Conservation (phyloP, 2,329 filamentous ascomycete species). For the Botrytis medusae region DNA sequence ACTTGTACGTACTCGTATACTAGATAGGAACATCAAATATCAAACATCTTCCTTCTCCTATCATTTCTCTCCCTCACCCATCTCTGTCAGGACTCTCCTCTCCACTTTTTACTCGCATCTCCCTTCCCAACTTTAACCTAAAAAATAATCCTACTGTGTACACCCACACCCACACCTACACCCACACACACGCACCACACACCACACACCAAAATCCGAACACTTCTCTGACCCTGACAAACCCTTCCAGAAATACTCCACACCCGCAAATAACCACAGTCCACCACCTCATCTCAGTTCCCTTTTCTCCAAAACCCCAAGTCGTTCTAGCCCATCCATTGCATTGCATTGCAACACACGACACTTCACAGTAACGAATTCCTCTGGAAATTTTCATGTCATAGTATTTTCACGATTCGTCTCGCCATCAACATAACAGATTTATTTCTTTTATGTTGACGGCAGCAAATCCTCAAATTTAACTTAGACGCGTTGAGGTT, state of each 20-base stretch:
- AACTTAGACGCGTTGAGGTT: constrained; percentile 31
- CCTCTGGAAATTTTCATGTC: constrained; percentile 17
- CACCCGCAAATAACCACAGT: constrained; percentile 20
- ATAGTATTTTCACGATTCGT: constrained; percentile 32
- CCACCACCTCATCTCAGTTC: constrained; percentile 7
- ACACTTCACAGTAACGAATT: constrained; percentile 7
- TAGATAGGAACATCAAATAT: not conserved
- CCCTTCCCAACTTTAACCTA: not conserved
- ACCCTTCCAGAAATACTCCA: not conserved
- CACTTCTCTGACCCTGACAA: constrained; percentile 2
- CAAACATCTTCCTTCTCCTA: constrained; percentile 6
- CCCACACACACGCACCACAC: no score
- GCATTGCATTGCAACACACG: not conserved
- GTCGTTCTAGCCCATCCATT: constrained; percentile 7
- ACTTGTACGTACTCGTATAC: no score
- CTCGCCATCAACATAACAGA: constrained; percentile 28
- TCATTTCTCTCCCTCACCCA: not conserved
- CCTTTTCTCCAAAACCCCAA: not conserved
- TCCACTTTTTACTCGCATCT: not conserved
- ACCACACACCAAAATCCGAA: not conserved
- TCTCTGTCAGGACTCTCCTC: not conserved
- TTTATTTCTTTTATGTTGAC: constrained; percentile 25
- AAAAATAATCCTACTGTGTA: not conserved
- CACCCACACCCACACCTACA: no score
- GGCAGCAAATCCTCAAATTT: constrained; percentile 23